Base-by-base conservation (phyloP, 495 filamentous ascomycete genomes). In the Neurospora discreta region DNA sequence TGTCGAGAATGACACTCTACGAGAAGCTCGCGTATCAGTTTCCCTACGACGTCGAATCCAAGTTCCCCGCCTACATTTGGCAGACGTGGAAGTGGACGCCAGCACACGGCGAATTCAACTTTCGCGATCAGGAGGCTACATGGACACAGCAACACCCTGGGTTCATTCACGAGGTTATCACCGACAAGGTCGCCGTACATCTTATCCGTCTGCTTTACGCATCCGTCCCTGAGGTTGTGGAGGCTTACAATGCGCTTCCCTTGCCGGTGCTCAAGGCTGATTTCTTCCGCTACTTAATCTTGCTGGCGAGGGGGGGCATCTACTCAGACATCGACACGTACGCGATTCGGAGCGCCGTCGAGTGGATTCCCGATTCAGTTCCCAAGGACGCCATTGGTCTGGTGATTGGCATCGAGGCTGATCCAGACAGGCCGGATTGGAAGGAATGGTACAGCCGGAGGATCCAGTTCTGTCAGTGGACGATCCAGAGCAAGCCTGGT, bases 391-490 rank as follows among this genome's bases (percentile, higher is more conserved):
- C 89, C 5, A 86, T 97, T 71, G 96, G 95, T 3, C 83, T 98
- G 41, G 90, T 98, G 30, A 86, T 98, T 75, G 95, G 95, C 58
- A 98, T 99, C 72, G 95, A 99, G 80, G 95, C 95, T 5, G 95
- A 99, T 77, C 94, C 95, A 2, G 94, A 98, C 79, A 87, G 95
- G 52, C 86, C 88, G 3, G 95, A 99, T 76, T 99, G 95, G 95
- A 87, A 88, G 41, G 86, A 97, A 0, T 99, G 95, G 95, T 99
- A 98, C 81, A 94, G 93, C 69, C 91, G 95, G 69, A 86, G 95
- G 38, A 93, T 99, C 69, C 95, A 99, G 77, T 99, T 99, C 80
- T 99, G 95, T 80, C 95, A 99, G 79, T 99, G 95, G 95, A 99
- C 95, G 5, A 97, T 99, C 69, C 95, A 98, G 78, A 83, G 92